Evolutionary conservation across 805 yeast species (phyloP).

Genomic region (Wickerhamiella cacticola): DNA sequence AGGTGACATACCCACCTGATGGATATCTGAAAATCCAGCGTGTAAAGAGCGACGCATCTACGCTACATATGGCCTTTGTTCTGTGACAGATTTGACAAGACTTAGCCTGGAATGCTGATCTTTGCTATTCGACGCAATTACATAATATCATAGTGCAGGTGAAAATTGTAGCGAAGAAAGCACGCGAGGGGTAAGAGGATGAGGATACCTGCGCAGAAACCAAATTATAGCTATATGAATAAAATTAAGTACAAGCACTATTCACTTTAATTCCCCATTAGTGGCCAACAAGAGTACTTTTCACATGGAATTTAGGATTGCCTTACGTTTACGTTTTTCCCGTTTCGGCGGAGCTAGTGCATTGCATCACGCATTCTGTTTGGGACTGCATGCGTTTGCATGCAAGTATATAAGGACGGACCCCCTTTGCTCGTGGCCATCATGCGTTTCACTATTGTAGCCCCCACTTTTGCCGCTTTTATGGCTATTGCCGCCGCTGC

Average conservation of each 20-base stretch:
- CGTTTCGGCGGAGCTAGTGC: slow-evolving; percentile 3
- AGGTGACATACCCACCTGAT: too few species aligned
- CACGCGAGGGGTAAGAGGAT: too few species aligned
- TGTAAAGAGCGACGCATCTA: too few species aligned
- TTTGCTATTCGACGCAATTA: background rate
- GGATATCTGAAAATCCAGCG: too few species aligned
- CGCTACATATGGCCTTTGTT: too few species aligned
- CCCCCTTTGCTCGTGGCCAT: background rate
- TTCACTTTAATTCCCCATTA: too few species aligned
- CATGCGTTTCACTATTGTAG: slow-evolving; percentile 14
- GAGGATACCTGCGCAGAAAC: too few species aligned
- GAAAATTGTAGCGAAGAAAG: background rate
- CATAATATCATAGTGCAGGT: background rate
- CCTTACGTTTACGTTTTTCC: background rate
- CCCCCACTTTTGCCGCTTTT: slow-evolving; percentile 10
- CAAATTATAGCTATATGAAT: too few species aligned
- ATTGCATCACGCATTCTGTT: background rate
- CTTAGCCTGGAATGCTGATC: background rate
- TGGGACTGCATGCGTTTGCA: background rate
- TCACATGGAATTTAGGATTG: too few species aligned
- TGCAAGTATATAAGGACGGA: background rate
- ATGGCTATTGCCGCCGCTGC: slow-evolving; percentile 19
- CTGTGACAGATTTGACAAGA: background rate
- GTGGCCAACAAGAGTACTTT: too few species aligned
- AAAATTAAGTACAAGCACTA: too few species aligned